phyloP scores from a whole-genome alignment of 164 flowering plant species.

The Vitis amurensis region DNA sequence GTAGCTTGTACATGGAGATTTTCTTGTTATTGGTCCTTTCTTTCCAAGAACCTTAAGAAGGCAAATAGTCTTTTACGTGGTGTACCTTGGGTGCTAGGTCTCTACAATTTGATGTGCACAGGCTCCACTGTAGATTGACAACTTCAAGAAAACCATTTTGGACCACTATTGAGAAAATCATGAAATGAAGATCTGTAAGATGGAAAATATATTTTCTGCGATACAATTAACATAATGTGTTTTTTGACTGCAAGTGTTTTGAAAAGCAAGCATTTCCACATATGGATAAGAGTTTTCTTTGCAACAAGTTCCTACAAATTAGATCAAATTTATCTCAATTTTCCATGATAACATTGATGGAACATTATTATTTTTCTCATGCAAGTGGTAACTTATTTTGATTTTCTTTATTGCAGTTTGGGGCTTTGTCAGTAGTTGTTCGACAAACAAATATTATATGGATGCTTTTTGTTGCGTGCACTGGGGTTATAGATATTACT shows the following conservation, averaged over 20 bases:
- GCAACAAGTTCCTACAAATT: background rate
- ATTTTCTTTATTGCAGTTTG: slow-evolving; percentile 53
- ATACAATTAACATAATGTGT: no score
- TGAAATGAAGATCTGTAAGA: no score
- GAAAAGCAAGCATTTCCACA: background rate
- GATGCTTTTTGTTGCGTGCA: slow-evolving; percentile 81
- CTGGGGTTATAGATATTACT: slow-evolving; percentile 48
- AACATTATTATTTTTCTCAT: background rate
- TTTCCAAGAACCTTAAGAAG: background rate
- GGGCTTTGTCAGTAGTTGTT: slow-evolving; percentile 63
- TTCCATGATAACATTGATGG: background rate
- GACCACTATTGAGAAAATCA: background rate
- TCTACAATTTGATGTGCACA: background rate
- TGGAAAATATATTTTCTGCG: no score
- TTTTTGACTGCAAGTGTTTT: background rate
- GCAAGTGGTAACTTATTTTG: background rate
- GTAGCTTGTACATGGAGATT: background rate
- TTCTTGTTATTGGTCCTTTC: background rate
- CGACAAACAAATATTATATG: slow-evolving; percentile 94
- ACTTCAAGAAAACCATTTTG: background rate
- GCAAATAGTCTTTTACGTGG: background rate
- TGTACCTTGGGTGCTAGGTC: background rate
- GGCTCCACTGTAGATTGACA: background rate
- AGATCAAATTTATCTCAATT: background rate
- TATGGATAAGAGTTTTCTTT: background rate